Base-by-base conservation (phyloP, 495 filamentous ascomycete species). In the Poronia punctata region DNA sequence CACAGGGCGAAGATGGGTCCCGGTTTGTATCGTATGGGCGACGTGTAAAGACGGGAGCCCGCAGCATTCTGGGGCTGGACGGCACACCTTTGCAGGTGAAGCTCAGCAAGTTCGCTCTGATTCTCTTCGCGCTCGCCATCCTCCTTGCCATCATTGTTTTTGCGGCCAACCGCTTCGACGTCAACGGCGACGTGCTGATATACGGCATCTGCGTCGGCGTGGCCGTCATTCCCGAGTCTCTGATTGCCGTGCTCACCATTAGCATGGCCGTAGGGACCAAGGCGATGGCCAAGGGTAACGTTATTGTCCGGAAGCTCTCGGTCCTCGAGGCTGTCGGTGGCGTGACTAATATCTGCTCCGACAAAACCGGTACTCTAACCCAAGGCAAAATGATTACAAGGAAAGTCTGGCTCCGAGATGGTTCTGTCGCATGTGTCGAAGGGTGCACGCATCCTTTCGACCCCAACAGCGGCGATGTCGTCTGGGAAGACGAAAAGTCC, bases 201-300 rank as follows among this genome's bases (percentile, higher is more conserved):
- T 84, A 86, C 58, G 72, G 71, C 40, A 76, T 78, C 34, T 72
- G 67, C 43, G 74, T 77, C 7, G 81, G 79, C 12, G 80, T 85
- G 6, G 80, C 81, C 10, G 82, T 85, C 59, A 83, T 88, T 44
- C 83, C 83, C 2, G 83, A 83, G 48, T 84, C 79, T 45, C 67
- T 88, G 36, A 83, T 85, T 33, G 83, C 82, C 16, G 82, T 86
- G 29, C 60, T 88, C 46, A 86, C 82, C 1, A 84, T 86, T 46
- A 85, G 81, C 14, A 81, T 86, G 70, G 80, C 82, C 5, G 74
- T 82, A 14, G 83, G 81, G 23, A 81, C 79, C 7, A 82, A 80
- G 58, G 74, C 77, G 29, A 87, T 87, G 83, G 79, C 78, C 5
- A 64, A 75, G 43, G 67, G 76, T 18, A 69, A 85, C 54, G 81